Base-by-base conservation (phyloP, 306 rosid genomes). In the Carpinus viminea region DNA sequence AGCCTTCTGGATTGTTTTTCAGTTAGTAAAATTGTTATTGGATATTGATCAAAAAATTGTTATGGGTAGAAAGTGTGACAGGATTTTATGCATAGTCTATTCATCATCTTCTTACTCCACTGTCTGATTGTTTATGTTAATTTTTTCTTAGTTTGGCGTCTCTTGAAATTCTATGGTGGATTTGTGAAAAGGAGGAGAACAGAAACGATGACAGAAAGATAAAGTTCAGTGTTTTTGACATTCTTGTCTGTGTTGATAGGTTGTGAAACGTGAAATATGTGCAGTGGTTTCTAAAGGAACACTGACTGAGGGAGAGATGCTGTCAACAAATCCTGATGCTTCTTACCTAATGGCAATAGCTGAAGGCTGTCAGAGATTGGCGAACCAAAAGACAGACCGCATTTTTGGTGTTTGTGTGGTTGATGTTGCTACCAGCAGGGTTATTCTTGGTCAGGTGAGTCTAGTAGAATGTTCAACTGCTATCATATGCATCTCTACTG, bases 221-320 rank as follows among this genome's bases (percentile, higher is more conserved):
- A 61, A 65, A 68, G 2, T 69, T 74, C 57, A 50, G 12, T 48
- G 68, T 55, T 71, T 56, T 76, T 52, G 76, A 82, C 36, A 12
- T 55, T 43, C 18, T 52, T 57, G 80, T 74, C 72, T 68, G 47
- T 64, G 73, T 79, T 45, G 72, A 9, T 72, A 95, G 99, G 99
- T 95, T 80, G 97, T 95, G 82, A 95, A 86, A 75, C 98, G 98
- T 26, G 98, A 95, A 85, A 85, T 95, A 86, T 95, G 99, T 86
- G 94, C 91, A 0, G 94, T 95, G 77, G 97, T 95, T 79, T 86
- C 97, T 17, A 93, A 93, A 88, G 97, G 94, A 81, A 95, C 98
- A 36, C 87, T 95, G 81, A 90, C 89, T 43, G 98, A 91, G 71
- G 99, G 98, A 59, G 96, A 95, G 86, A 78, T 93, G 88, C 76